Evolutionary conservation across 2,329 filamentous ascomycete genomes (phyloP).

Genomic region (Dothistroma septosporum): DNA sequence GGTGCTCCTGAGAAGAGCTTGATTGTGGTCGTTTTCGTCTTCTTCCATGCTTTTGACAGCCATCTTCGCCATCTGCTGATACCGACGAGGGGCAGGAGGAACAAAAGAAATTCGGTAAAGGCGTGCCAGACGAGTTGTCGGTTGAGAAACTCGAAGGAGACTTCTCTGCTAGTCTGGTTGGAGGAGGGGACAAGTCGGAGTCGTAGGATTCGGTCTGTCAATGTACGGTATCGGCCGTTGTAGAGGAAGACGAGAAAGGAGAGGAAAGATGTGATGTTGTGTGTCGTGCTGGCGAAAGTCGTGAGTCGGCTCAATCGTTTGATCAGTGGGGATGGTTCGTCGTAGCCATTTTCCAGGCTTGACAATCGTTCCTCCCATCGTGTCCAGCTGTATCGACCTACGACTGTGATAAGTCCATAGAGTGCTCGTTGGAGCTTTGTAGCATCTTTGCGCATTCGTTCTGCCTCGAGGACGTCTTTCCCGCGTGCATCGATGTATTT

Average conservation of each 20-base stretch:
- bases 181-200: constrained; percentile 82
- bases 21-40: constrained; percentile 60
- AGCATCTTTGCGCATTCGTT: constrained; percentile 56
- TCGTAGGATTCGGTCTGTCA: constrained; percentile 78
- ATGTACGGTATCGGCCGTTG: constrained; percentile 84
- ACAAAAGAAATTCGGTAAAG: constrained; percentile 98
- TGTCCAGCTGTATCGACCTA: constrained; percentile 83
- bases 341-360: constrained; percentile 70
- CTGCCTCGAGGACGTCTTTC: constrained; percentile 11
- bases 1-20: constrained; percentile 44
- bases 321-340: constrained; percentile 50
- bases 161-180: constrained; percentile 80
- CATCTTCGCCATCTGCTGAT: constrained; percentile 90
- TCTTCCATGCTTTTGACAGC: constrained; percentile 81
- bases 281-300: constrained; percentile 63
- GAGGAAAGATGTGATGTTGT: constrained; percentile 74
- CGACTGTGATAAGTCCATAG: constrained; percentile 81
- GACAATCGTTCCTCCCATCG: constrained; percentile 88
- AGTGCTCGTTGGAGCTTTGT: constrained; percentile 77
- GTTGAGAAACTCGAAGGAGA: constrained; percentile 96
- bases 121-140: constrained; percentile 98
- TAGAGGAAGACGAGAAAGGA: constrained; percentile 90
- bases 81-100: constrained; percentile 92
- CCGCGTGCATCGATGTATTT: constrained; percentile 78
- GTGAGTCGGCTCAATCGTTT: constrained; percentile 64